Base-by-base conservation (phyloP, 768 basidiomycete genomes). In the Wakefieldia striispora region DNA sequence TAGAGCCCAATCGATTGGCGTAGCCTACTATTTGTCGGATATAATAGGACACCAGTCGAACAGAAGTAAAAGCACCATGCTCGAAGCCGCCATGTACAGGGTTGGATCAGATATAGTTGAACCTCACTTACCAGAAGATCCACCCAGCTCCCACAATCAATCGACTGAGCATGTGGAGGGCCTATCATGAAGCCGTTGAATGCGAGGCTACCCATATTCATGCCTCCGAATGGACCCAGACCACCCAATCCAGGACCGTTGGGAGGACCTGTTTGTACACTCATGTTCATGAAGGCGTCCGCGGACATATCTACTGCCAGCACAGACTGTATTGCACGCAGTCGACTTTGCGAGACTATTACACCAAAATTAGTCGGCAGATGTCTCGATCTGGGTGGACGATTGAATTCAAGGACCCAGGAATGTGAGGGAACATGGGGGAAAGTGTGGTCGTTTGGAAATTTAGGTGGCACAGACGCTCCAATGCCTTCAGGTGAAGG, bases 381-480 rank as follows among this genome's bases (percentile, higher is more conserved):
- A 40, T 74, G 69, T 34, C 55, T 55, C n/a, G 45, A 51, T 20
- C 34, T 53, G 21, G 57, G 45, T 13, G 63, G 50, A n/a, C 50
- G 46, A 1, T 86, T 87, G 58, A 91, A 90, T 61, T 89, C 86
- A 20, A 91, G 76, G 12, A 83, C 71, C 86, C 89, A 91, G 1
- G 75, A 69, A 56, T 69, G 57, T 21, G 64, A 57, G 20, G 64
- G 43, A 21, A 59, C 39, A 19, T 56, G 51, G 5, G 67, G 60
- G 16, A 70, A 66, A 5, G 34, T 26, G 17, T 60, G 45, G 20
- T 68, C 66, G n/a, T 51, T 63, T 21, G 55, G 57, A 52, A 53
- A 52, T 27, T 50, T 56, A 19, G 57, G 45, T 17, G 48, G 54
- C 11, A 47, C 36, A 4, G 50, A 47, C 19, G 45, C 24, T 37